Conservation (phyloP, 169 alveolate species). For the Eimeria sp. region DNA sequence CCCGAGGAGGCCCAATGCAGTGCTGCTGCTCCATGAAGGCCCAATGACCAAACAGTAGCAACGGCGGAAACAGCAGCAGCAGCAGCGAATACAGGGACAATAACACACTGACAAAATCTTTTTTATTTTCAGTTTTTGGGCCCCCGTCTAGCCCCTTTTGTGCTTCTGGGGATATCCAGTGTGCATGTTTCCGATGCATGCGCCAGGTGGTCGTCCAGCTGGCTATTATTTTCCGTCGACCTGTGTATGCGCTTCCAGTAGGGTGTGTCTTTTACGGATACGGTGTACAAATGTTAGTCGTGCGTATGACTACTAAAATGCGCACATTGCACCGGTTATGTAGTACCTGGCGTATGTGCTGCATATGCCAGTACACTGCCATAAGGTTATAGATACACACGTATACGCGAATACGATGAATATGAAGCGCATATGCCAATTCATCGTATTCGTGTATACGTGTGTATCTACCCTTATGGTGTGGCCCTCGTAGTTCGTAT, state of each 20-base stretch:
- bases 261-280: too few relatives aligned
- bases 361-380: too few relatives aligned
- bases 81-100: neutral
- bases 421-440: too few relatives aligned
- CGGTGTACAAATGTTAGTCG: neutral
- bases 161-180: neutral
- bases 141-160: neutral
- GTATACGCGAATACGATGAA: too few relatives aligned
- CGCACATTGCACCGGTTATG: neutral
- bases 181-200: neutral
- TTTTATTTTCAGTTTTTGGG: neutral
- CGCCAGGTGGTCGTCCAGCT: too few relatives aligned
- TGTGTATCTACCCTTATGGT: too few relatives aligned
- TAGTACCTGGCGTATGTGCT: neutral
- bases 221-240: too few relatives aligned
- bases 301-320: neutral
- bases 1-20: constrained; percentile 71
- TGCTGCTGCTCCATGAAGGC: neutral
- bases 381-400: too few relatives aligned
- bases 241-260: too few relatives aligned
- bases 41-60: neutral
- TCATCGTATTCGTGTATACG: too few relatives aligned
- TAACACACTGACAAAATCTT: neutral
- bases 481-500: neutral
- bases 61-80: neutral